phyloP scores from a whole-genome alignment of 768 basidiomycete species.

The Rubroboletus pulcherrimus region DNA sequence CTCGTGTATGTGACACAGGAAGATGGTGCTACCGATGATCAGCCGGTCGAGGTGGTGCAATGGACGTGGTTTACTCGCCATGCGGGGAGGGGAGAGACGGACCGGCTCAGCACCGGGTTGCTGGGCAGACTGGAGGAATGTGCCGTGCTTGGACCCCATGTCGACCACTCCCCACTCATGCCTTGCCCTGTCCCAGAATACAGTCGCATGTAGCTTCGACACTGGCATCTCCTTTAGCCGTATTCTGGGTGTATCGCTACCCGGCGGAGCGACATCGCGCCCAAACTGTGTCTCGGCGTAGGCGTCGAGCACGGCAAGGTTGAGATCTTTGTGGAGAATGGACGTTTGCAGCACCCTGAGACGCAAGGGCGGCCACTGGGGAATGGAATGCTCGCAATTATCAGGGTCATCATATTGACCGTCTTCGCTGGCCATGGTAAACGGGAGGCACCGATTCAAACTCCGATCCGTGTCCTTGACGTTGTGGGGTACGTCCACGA shows the following conservation, averaged over 20 bases:
- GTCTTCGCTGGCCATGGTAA: constrained; percentile 15
- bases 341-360: constrained; percentile 35
- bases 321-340: constrained; percentile 49
- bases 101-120: constrained; percentile 28
- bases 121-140: constrained; percentile 46
- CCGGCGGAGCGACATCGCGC: constrained; percentile 55
- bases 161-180: constrained; percentile 73
- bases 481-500: neutral
- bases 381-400: constrained; percentile 33
- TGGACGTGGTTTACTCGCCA: constrained; percentile 64
- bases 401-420: constrained; percentile 40
- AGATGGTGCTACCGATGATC: constrained; percentile 67
- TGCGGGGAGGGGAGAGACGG: constrained; percentile 61
- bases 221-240: constrained; percentile 83
- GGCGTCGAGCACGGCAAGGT: constrained; percentile 60
- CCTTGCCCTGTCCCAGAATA: constrained; percentile 61
- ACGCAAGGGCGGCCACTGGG: constrained; percentile 39
- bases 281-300: constrained; percentile 71
- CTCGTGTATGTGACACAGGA: constrained; percentile 66
- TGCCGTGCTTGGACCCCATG: constrained; percentile 84
- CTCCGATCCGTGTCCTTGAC: constrained; percentile 16
- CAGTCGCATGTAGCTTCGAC: constrained; percentile 74
- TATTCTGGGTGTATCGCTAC: constrained; percentile 55
- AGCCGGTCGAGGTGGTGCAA: constrained; percentile 63
- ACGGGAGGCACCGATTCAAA: constrained; percentile 12